These are phyloP conservation scores for Cupressus sempervirens DNA, from an alignment of 75 land plant genomes.

Conservation along the genomic window DNA sequence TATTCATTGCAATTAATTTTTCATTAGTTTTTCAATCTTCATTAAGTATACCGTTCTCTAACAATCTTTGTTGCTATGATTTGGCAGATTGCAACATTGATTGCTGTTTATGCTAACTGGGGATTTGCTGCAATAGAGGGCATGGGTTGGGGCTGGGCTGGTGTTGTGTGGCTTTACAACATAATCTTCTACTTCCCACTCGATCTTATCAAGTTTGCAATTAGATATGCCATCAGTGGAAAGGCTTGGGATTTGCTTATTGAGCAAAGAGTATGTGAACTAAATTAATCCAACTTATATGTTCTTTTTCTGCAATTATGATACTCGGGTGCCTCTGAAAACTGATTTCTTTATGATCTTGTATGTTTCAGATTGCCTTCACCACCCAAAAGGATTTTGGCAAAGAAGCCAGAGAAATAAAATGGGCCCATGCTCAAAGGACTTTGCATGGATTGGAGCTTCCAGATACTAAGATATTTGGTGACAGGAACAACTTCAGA, in stretches of 20 bases:
- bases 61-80: neutral
- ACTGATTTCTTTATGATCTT: neutral
- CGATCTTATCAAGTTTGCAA: conserved; percentile 59
- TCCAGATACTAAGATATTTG: conserved; percentile 22
- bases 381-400: conserved; percentile 74
- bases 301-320: neutral
- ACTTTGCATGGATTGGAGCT: conserved; percentile 74
- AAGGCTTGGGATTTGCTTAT: conserved; percentile 57
- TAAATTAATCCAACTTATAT: neutral
- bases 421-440: conserved; percentile 83
- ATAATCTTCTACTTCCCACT: conserved; percentile 54
- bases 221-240: conserved; percentile 70
- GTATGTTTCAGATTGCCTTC: conserved; percentile 50
- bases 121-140: conserved; percentile 38
- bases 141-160: conserved; percentile 75
- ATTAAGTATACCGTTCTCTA: neutral
- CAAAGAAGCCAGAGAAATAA: conserved; percentile 68
- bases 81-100: conserved; percentile 61
- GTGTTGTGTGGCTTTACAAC: conserved; percentile 72
- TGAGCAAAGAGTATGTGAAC: conserved; percentile 42
- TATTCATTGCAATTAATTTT: neutral
- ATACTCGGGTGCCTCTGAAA: neutral
- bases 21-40: neutral
- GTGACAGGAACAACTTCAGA: conserved; percentile 32
- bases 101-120: conserved; percentile 56